Evolutionary conservation across 2,329 filamentous ascomycete genomes (phyloP), one percentile per base, ranked within the genome.

Genomic region (Penicillium paneum): DNA sequence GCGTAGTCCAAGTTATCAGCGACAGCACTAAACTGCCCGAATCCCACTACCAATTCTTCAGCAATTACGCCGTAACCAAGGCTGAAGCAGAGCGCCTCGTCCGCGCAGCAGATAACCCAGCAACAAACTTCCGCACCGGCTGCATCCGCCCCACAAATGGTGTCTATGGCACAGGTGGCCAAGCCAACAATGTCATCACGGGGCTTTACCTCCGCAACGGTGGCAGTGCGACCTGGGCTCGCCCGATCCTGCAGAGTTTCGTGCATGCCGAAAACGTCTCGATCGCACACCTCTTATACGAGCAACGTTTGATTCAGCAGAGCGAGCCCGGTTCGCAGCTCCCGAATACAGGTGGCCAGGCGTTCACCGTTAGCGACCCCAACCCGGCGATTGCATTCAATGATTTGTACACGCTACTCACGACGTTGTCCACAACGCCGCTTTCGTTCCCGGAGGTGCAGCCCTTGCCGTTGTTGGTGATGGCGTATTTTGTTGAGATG

Each of bases 111-210:
- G 74, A 81, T 63, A 55, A 67, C 29, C 59, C 62, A 8, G 52
- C 47, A 45, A 62, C 32, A 52, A 67, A 68, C 8, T 80, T 84
- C 65, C 76, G 80, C 10, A 83, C 81, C 0, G 82, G 81, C 8
- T 73, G 74, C 44, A 78, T 85, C 58, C 75, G 82, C 2, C 81
- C 81, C 0, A 76, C 77, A 12, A 82, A 82, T 58, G 77, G 74
- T 28, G 76, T 83, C 42, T 83, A 83, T 59, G 81, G 80, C 5
- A 74, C 76, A 55, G 71, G 74, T 13, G 72, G 70, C 36, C 77
- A 82, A 58, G 62, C 62, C 32, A 64, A 61, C 35, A 59, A 57
- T 17, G 69, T 71, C 19, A 60, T 80, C 21, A 67, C 77, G 2
- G 75, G 73, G 3, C 51, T 66, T 6, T 73, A 76, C 48, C 63